Evolutionary conservation across 768 basidiomycete genomes (phyloP), one percentile per base, ranked within the genome.

Genomic region (Cubamyces sp.): DNA sequence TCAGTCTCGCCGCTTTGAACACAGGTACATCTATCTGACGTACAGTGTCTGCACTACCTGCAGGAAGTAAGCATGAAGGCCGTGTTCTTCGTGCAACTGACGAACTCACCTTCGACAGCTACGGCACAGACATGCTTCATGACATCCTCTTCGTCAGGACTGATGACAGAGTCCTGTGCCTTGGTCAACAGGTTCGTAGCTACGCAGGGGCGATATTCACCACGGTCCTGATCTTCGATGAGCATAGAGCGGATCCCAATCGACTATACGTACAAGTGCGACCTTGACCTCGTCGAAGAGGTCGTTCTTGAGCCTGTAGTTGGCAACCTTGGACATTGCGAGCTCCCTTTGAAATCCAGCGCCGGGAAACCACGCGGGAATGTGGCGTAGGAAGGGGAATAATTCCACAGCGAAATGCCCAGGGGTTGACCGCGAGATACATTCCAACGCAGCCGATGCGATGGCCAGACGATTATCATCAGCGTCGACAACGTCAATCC

Each of bases 11-110:
- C n/a, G n/a, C n/a, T n/a, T n/a, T n/a, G n/a, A n/a, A n/a, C n/a
- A n/a, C n/a, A n/a, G n/a, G n/a, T n/a, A n/a, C 34, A 5, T 34
- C 16, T 66, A n/a, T 66, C 65, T 2, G 60, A 39, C 65, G n/a
- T n/a, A n/a, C n/a, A n/a, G n/a, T n/a, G n/a, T n/a, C n/a, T n/a
- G n/a, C n/a, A n/a, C n/a, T n/a, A n/a, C n/a, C n/a, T n/a, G n/a
- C n/a, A n/a, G n/a, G n/a, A n/a, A n/a, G n/a, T n/a, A n/a, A n/a
- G n/a, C n/a, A n/a, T n/a, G n/a, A n/a, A n/a, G n/a, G n/a, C n/a
- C n/a, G n/a, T n/a, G n/a, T n/a, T n/a, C n/a, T n/a, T n/a, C n/a
- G n/a, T n/a, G n/a, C n/a, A n/a, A n/a, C n/a, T 30, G 28, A 30
- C 28, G 8, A 16, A n/a, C 54, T 11, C 21, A 67, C 66, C 66